phyloP scores from a whole-genome alignment of 371 early-diverging fungal species.

The Haplosporangium sp. region DNA sequence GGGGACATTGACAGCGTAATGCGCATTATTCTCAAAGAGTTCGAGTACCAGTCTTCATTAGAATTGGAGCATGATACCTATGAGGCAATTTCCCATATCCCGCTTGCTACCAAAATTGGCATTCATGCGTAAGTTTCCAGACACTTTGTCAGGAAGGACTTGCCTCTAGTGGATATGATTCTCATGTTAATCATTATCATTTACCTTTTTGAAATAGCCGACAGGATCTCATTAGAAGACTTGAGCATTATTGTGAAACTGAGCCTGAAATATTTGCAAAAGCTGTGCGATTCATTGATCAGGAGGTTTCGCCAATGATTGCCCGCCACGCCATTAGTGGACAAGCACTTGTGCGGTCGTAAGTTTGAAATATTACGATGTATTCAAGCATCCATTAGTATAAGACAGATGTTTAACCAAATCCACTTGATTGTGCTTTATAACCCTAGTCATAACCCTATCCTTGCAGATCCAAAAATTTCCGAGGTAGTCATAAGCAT shows the following conservation, averaged over 20 bases:
- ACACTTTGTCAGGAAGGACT: background rate
- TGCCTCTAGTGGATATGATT: background rate
- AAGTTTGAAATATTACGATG: constrained; percentile 30
- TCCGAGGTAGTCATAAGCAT: constrained; percentile 76
- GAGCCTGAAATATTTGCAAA: constrained; percentile 63
- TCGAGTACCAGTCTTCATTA: constrained; percentile 75
- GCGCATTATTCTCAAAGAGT: constrained; percentile 72
- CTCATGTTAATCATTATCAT: background rate
- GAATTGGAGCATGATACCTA: constrained; percentile 72
- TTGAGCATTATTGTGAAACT: constrained; percentile 72
- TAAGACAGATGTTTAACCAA: background rate
- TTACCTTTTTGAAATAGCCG: constrained; percentile 10
- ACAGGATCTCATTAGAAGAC: constrained; percentile 69
- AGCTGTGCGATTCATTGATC: constrained; percentile 69
- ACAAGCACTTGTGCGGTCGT: constrained; percentile 73
- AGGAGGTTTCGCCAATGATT: constrained; percentile 66
- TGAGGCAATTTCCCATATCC: constrained; percentile 75
- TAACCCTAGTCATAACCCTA: constrained; percentile 60
- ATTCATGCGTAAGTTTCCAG: constrained; percentile 61
- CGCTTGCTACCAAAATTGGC: constrained; percentile 73
- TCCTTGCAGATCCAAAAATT: constrained; percentile 63
- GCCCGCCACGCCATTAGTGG: constrained; percentile 74
- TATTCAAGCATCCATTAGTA: background rate
- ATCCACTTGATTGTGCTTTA: background rate
- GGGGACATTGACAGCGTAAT: constrained; percentile 74